Conservation (phyloP, 495 filamentous ascomycete genomes). For the Talaromyces liani region DNA sequence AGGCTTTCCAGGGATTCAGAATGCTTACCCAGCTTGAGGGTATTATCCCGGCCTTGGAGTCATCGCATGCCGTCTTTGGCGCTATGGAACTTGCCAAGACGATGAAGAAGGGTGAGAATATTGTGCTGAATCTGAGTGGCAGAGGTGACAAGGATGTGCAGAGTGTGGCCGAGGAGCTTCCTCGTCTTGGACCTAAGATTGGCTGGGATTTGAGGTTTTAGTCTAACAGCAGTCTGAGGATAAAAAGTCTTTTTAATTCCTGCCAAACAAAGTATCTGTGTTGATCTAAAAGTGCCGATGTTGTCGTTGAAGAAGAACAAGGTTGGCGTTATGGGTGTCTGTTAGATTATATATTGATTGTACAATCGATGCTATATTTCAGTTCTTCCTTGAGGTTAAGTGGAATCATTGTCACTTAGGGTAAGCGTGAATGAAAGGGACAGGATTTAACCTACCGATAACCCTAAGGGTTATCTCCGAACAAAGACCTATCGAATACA, state of each 20-base stretch:
- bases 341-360: not conserved
- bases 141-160: slow-evolving; percentile 98
- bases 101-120: slow-evolving; percentile 78
- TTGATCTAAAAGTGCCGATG: not conserved
- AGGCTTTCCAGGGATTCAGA: slow-evolving; percentile 86
- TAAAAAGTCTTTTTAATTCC: not conserved
- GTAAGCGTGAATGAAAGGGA: not conserved
- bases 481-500: not conserved
- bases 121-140: slow-evolving; percentile 92
- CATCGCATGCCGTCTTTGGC: slow-evolving; percentile 85
- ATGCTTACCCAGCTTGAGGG: slow-evolving; percentile 80
- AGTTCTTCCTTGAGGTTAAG: not conserved
- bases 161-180: slow-evolving; percentile 92
- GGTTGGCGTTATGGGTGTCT: not conserved
- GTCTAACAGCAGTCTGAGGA: not conserved
- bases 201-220: slow-evolving; percentile 88
- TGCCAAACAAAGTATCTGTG: not conserved
- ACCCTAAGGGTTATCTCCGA: not conserved
- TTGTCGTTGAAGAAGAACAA: not conserved
- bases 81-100: slow-evolving; percentile 85
- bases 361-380: not conserved
- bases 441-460: not conserved
- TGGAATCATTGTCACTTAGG: no score
- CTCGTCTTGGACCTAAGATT: slow-evolving; percentile 80
- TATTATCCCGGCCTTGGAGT: slow-evolving; percentile 94